These are phyloP conservation scores for Erythrobasidium yunnanense DNA, from an alignment of 768 basidiomycete genomes.

Conservation along the genomic window DNA sequence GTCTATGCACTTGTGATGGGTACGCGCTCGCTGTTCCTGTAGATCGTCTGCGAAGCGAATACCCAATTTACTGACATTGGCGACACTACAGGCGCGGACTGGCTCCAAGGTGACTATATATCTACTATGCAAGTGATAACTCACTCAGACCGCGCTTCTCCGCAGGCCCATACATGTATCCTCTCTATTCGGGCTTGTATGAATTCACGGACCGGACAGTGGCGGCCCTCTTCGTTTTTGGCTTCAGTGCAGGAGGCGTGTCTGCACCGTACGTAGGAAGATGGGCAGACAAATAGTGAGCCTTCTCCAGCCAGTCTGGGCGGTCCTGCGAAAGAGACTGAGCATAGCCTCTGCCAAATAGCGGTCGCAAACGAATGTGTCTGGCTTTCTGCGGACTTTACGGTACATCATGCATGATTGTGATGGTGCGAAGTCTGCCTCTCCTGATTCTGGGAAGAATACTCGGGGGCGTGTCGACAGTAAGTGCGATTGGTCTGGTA, in stretches of 20 bases:
- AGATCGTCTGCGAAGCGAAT: background rate
- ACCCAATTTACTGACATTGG: background rate
- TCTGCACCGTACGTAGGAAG: conserved; percentile 61
- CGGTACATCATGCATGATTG: conserved; percentile 52
- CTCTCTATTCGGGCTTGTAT: conserved; percentile 56
- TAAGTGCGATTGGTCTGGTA: conserved; percentile 40
- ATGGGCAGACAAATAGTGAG: conserved; percentile 67
- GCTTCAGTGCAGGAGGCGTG: conserved; percentile 60
- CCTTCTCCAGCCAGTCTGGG: conserved; percentile 27
- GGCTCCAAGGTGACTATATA: conserved; percentile 51
- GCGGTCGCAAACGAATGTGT: conserved; percentile 59
- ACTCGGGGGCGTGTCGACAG: conserved; percentile 58
- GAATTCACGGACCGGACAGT: conserved; percentile 52
- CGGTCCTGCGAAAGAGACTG: too few species aligned
- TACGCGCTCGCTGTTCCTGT: conserved; percentile 31
- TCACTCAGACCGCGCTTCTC: background rate
- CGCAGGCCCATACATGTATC: conserved; percentile 58
- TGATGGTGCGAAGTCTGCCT: conserved; percentile 52
- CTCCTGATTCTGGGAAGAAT: conserved; percentile 56
- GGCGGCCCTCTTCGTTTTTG: conserved; percentile 64
- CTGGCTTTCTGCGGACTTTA: conserved; percentile 64
- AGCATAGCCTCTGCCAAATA: too few species aligned
- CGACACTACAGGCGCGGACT: conserved; percentile 48
- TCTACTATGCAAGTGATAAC: background rate
- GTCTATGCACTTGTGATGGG: conserved; percentile 64